These are phyloP conservation scores for Candida mesenterica DNA, from an alignment of 1,139 yeast species.

Conservation along the genomic window DNA sequence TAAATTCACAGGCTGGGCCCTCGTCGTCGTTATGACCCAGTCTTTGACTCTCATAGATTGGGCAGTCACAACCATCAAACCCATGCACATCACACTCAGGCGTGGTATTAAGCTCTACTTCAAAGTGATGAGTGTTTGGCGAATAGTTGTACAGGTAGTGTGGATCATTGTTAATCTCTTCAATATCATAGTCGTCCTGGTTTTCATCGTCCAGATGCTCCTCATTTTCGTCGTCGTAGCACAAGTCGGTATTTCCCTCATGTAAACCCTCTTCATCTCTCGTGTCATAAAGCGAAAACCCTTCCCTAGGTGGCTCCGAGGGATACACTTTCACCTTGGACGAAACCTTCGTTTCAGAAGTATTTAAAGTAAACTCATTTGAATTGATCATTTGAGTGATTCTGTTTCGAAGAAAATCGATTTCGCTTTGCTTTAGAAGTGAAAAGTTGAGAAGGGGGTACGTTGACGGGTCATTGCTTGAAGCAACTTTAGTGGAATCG, in stretches of 20 bases:
- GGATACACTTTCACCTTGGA: constrained; percentile 4
- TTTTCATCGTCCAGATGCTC: constrained; percentile 13
- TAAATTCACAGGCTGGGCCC: constrained; percentile 37
- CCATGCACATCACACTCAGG: constrained; percentile 36
- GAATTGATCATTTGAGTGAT: constrained; percentile 26
- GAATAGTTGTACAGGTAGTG: constrained; percentile 26
- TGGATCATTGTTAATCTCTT: constrained; percentile 29
- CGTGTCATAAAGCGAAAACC: constrained; percentile 41
- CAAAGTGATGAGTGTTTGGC: constrained; percentile 39
- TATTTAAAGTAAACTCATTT: constrained; percentile 12
- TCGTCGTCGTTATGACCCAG: constrained; percentile 16
- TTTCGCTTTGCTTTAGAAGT: constrained; percentile 30
- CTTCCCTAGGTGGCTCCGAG: constrained; percentile 17
- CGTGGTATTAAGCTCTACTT: constrained; percentile 38
- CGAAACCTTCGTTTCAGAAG: constrained; percentile 1
- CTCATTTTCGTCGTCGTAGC: constrained; percentile 17
- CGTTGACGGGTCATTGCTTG: background rate
- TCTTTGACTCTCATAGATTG: constrained; percentile 19
- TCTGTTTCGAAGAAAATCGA: constrained; percentile 31
- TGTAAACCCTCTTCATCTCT: constrained; percentile 42
- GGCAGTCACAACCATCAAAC: constrained; percentile 31
- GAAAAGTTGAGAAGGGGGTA: constrained; percentile 8
- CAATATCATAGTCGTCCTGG: constrained; percentile 41
- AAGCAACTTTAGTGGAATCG: background rate
- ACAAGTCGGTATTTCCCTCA: constrained; percentile 27